phyloP scores from a whole-genome alignment of 768 basidiomycete species.

The Termitomyces sp. region DNA sequence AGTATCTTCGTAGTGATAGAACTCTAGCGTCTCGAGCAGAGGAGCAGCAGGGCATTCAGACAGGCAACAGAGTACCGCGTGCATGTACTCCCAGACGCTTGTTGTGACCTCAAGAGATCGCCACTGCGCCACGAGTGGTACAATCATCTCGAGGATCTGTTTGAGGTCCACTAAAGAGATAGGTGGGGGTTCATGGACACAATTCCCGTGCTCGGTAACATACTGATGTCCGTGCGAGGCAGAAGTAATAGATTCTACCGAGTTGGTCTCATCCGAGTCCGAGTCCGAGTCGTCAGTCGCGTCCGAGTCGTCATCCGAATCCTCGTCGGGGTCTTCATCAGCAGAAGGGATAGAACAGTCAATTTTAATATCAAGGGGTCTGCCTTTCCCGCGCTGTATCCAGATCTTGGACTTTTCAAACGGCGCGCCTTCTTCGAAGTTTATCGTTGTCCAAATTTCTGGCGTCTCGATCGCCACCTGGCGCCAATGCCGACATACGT shows the following conservation, averaged over 20 bases:
- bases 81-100: conserved; percentile 41
- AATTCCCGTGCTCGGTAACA: conserved; percentile 16
- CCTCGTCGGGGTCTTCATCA: conserved; percentile 20
- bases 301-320: conserved; percentile 15
- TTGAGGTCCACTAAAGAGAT: conserved; percentile 27
- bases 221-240: conserved; percentile 8
- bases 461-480: conserved; percentile 45
- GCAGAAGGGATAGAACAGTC: conserved; percentile 27
- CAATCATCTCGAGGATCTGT: conserved; percentile 35
- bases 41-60: conserved; percentile 42
- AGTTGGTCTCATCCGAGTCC: too few species aligned
- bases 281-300: not conserved
- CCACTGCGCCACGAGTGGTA: conserved; percentile 53
- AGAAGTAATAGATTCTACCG: not conserved
- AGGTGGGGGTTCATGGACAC: conserved; percentile 16
- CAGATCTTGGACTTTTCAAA: conserved; percentile 38
- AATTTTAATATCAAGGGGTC: conserved; percentile 49
- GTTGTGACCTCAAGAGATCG: conserved; percentile 41
- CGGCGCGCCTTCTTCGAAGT: conserved; percentile 31
- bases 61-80: conserved; percentile 34
- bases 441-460: conserved; percentile 49
- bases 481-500: conserved; percentile 60
- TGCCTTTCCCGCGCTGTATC: conserved; percentile 47
- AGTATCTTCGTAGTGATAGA: conserved; percentile 59
- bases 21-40: conserved; percentile 43